Conservation (phyloP, 352 stramenopile species). For the Thraustotheca clavata region DNA sequence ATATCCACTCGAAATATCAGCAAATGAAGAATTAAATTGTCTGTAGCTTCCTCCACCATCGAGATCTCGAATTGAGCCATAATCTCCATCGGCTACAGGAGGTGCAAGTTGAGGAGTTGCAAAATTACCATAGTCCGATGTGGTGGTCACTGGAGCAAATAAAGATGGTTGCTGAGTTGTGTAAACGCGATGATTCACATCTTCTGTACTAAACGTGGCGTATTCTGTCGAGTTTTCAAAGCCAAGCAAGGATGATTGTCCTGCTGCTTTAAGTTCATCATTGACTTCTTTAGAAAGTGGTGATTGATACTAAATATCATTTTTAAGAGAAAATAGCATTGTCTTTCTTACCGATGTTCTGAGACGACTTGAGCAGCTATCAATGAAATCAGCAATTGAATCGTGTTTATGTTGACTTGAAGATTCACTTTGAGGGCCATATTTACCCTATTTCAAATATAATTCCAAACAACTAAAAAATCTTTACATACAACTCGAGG, state of each 20-base stretch:
- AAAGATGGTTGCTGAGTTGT: not conserved
- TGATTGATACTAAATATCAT: constrained; percentile 33
- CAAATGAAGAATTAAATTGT: too few species aligned
- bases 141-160: too few species aligned
- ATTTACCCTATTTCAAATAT: too few species aligned
- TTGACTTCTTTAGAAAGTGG: constrained; percentile 28
- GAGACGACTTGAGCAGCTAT: constrained; percentile 43
- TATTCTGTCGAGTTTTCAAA: not conserved
- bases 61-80: too few species aligned
- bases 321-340: not conserved
- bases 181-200: not conserved
- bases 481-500: too few species aligned
- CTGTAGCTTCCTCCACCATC: too few species aligned
- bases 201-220: not conserved
- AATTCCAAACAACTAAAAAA: too few species aligned
- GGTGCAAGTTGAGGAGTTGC: not conserved
- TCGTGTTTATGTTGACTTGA: too few species aligned
- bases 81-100: not conserved
- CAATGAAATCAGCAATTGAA: constrained; percentile 58
- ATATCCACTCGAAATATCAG: too few species aligned
- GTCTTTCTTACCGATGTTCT: constrained; percentile 42
- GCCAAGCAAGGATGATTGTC: not conserved
- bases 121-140: not conserved
- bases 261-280: not conserved
- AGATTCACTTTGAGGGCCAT: too few species aligned